Percentiles rank a stretch among this genome's conserved stretches.
Conservation (phyloP, 2,329 filamentous ascomycete genomes). For the Rachicladosporium sp. region DNA sequence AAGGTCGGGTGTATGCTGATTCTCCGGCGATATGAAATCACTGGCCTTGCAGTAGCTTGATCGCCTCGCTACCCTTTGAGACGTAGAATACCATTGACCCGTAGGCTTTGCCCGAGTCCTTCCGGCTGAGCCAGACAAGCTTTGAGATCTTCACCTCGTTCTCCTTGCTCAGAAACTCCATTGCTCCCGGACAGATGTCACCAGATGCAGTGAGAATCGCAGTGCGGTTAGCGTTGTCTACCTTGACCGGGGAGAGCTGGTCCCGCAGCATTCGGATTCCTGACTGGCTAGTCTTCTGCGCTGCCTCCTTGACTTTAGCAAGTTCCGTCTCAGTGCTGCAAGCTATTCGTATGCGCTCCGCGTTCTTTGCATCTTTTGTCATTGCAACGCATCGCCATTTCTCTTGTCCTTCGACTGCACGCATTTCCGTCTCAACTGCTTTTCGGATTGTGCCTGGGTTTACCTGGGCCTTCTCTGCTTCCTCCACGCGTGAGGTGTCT, state of each 20-base stretch:
- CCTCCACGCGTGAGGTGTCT: no score
- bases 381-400: conserved; percentile 5
- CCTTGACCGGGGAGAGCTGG: conserved; percentile 6
- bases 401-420: conserved; percentile 1
- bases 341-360: conserved; percentile 1
- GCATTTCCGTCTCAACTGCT: conserved; percentile 5
- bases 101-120: conserved; percentile 4
- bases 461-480: no score
- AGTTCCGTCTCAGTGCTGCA: conserved; percentile 3
- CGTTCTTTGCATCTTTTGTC: conserved; percentile 4
- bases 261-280: no score
- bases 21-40: background rate
- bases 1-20: background rate
- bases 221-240: conserved; percentile 7
- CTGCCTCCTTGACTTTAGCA: conserved; percentile 2
- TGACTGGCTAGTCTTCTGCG: conserved; percentile 1
- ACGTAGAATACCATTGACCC: conserved; percentile 7
- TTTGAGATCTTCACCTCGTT: conserved; percentile 6
- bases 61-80: no score
- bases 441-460: conserved; percentile 2
- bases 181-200: background rate
- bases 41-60: conserved; percentile 2
- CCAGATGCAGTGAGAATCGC: conserved; percentile 1
- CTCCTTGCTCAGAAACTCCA: conserved; percentile 6
- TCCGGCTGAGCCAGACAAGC: conserved; percentile 5